Evolutionary conservation across 495 filamentous ascomycete genomes (phyloP), one percentile per base, ranked within the genome.

Genomic region (Penicillium verhagenii): DNA sequence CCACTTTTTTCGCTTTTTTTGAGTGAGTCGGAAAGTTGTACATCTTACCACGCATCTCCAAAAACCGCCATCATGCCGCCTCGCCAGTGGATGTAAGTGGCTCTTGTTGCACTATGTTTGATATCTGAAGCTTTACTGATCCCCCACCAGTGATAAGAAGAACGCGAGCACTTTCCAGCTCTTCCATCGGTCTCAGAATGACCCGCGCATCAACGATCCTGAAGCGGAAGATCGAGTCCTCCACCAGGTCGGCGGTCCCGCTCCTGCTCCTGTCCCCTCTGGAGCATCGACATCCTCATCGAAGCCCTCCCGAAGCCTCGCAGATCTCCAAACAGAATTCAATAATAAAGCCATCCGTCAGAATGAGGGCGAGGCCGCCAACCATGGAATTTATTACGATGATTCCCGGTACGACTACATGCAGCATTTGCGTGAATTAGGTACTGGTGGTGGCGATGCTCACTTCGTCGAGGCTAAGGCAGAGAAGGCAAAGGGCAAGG

Each of bases 331-430:
- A 39, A 79, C 80, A 6, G 90, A 96, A 69, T 87, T 97, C 44
- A 86, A 88, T 7, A 67, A 75, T 14, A 79, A 80, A 25, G 68
- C 68, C 37, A 77, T 96, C 53, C 86, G 92, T 61, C 79, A 81
- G 40, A 97, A 99, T 72, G 95, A 97, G 71, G 95, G 95, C 57
- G 92, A 97, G 70, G 95, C 95, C 4, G 94, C 95, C 55, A 89
- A 90, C 70, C 82, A 96, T 70, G 95, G 95, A 46, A 80, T 99
- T 53, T 97, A 89, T 81, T 88, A 77, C 63, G 85, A 88, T 54
- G 94, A 98, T 71, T 88, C 91, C 50, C 81, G 88, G 61, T 98
- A 98, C 73, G 95, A 98, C 64, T 98, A 98, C 74, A 97, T 98
- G 94, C 94, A 99, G 70, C 95, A 99, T 73, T 78, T 99, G 76